These are phyloP conservation scores for Phytophthora sp. DNA, from an alignment of 352 stramenopile species.

Conservation along the genomic window DNA sequence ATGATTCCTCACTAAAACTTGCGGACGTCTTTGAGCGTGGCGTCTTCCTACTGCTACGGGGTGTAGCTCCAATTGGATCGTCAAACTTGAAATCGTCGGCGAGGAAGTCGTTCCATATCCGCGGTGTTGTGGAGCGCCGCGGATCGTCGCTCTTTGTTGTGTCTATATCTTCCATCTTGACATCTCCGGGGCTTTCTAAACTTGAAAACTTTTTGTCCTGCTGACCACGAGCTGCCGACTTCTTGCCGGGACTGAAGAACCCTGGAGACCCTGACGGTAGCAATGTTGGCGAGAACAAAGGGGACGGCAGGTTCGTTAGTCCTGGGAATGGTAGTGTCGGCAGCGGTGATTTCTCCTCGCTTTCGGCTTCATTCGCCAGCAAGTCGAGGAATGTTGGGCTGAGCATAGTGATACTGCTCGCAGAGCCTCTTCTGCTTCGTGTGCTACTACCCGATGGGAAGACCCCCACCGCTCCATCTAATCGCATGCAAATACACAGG, in stretches of 20 bases:
- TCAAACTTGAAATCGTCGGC: constrained; percentile 76
- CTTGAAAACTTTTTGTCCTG: constrained; percentile 25
- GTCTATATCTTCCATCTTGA: constrained; percentile 27
- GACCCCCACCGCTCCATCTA: constrained; percentile 21
- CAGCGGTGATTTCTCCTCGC: constrained; percentile 61
- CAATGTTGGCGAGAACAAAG: constrained; percentile 43
- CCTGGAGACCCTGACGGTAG: constrained; percentile 28
- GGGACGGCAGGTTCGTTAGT: constrained; percentile 44
- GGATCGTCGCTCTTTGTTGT: constrained; percentile 21
- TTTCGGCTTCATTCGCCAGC: constrained; percentile 50
- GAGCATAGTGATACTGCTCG: constrained; percentile 50
- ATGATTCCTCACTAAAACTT: constrained; percentile 1
- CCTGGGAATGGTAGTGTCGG: constrained; percentile 38
- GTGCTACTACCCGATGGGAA: constrained; percentile 31
- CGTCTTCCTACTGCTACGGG: constrained; percentile 27
- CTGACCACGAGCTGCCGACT: constrained; percentile 24
- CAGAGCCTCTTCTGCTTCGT: constrained; percentile 32
- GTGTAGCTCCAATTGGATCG: constrained; percentile 22
- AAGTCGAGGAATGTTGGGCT: constrained; percentile 84
- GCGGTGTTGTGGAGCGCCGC: constrained; percentile 40
- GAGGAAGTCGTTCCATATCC: constrained; percentile 80
- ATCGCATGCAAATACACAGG: constrained; percentile 7
- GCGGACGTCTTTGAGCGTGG: constrained; percentile 4
- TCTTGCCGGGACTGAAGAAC: constrained; percentile 41
- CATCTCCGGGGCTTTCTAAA: constrained; percentile 12